A percentile compares a stretch with the other conserved stretches of the same genome.
Conservation (phyloP, 176 grass and related monocot genomes). For the Avena atlantica region DNA sequence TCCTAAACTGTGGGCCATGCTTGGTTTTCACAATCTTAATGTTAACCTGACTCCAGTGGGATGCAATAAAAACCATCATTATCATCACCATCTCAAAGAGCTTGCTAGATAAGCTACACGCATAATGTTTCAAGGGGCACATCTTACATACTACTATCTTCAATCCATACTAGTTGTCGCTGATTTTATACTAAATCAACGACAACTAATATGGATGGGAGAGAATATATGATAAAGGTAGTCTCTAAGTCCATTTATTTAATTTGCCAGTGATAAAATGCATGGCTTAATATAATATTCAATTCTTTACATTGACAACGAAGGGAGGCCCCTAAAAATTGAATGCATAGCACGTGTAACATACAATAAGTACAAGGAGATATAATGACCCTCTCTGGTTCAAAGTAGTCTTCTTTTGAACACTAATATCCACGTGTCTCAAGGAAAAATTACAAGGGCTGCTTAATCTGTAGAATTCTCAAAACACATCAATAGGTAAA, state of each 20-base stretch:
- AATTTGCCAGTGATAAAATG: not conserved
- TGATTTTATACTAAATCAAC: too few relatives aligned
- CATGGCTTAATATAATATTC: too few relatives aligned
- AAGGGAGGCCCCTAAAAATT: not conserved
- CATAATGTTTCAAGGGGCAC: not conserved
- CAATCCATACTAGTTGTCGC: too few relatives aligned
- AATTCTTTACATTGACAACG: too few relatives aligned
- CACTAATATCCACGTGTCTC: conserved; percentile 9
- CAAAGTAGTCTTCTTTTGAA: conserved; percentile 8
- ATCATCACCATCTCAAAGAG: not conserved
- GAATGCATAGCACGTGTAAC: not conserved
- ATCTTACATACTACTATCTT: not conserved
- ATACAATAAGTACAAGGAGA: not conserved
- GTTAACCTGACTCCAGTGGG: conserved; percentile 66
- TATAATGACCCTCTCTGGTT: not conserved
- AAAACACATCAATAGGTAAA: too few relatives aligned
- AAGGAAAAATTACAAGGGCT: not conserved
- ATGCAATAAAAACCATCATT: conserved; percentile 39
- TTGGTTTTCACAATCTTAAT: conserved; percentile 99
- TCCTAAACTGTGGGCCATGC: conserved; percentile 84
- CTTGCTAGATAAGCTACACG: not conserved
- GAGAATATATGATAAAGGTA: not conserved
- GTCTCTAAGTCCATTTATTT: conserved; percentile 26
- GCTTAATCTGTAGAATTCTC: too few relatives aligned
- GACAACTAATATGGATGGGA: too few relatives aligned